Percentiles rank a stretch among this genome's conserved stretches.
These are phyloP conservation scores for Rhodamnia argentea DNA, from an alignment of 345 rosid genomes.

Conservation along the genomic window DNA sequence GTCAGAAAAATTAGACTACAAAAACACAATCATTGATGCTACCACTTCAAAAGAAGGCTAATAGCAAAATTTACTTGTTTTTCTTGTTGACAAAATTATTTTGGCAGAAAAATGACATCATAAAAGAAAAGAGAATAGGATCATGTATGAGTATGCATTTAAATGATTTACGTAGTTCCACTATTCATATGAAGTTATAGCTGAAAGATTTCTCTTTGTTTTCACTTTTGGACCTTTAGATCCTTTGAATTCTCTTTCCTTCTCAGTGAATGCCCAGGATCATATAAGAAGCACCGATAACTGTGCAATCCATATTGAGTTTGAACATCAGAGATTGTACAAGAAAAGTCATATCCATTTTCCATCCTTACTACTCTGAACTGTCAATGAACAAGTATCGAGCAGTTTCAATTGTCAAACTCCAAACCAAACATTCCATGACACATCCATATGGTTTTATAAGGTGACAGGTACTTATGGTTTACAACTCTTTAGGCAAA, in stretches of 20 bases:
- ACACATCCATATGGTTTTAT: background rate
- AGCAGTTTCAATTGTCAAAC: background rate
- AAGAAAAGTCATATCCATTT: background rate
- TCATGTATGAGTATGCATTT: background rate
- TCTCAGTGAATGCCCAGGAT: background rate
- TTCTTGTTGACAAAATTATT: background rate
- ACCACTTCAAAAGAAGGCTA: background rate
- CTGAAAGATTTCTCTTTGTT: background rate
- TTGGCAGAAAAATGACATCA: background rate
- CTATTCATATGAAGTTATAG: background rate
- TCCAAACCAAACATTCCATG: background rate
- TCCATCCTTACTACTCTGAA: background rate
- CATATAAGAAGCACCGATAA: background rate
- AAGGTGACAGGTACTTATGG: background rate
- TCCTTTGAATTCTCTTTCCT: background rate
- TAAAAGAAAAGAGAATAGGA: background rate
- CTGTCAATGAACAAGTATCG: background rate
- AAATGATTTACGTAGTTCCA: background rate
- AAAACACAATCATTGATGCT: background rate
- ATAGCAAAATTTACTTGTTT: background rate
- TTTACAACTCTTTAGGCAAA: background rate
- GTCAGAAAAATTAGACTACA: background rate
- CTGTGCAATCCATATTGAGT: background rate
- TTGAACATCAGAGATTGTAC: background rate
- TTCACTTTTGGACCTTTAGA: background rate